Base-by-base conservation (phyloP, 2,329 filamentous ascomycete species). In the Cercospora sesami region DNA sequence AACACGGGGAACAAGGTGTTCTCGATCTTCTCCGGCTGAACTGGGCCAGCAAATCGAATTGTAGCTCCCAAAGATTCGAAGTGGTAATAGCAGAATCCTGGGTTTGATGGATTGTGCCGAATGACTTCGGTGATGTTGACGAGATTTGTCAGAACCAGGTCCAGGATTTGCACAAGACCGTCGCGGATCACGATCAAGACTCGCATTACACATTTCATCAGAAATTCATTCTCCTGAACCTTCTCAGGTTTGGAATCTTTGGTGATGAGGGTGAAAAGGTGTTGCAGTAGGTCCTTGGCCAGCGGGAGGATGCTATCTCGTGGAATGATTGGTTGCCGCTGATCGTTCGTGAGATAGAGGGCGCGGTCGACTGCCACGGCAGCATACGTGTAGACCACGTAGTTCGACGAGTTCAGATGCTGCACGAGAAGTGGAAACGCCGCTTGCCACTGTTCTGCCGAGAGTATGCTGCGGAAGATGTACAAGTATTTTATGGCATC, bases 401-500 rank as follows among this genome's bases (percentile, higher is more conserved):
- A 98, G 79, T 97, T 95, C 23, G 89, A 86, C 2, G 93, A 96
- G 69, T 89, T 92, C 73, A 99, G 84, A 77, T 97, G 96, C 77
- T 95, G 92, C 63, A 98, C 93, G 51, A 99, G 85, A 18, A 96
- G 89, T 12, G 92, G 91, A 77, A 99, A 92, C 1, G 94, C 94
- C 66, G 90, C 89, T 75, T 91, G 91, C 93, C 95, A 98, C 79
- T 97, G 92, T 36, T 94, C 90, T 78, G 92, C 92, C 18, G 93
- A 94, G 69, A 99, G 86, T 77, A 97, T 93, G 78, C 93, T 97
- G 75, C 95, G 91, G 88, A 99, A 99, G 55, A 91, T 92, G 84
- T 99, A 97, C 45, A 99, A 86, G 78, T 94, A 99, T 80, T 98
- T 99, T 85, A 99, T 97, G 18, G 94, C 94, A 79, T 98, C 95